Percentiles rank a stretch among this genome's conserved stretches.
Conservation (phyloP, 306 rosid genomes). For the Cucumis hystrix region DNA sequence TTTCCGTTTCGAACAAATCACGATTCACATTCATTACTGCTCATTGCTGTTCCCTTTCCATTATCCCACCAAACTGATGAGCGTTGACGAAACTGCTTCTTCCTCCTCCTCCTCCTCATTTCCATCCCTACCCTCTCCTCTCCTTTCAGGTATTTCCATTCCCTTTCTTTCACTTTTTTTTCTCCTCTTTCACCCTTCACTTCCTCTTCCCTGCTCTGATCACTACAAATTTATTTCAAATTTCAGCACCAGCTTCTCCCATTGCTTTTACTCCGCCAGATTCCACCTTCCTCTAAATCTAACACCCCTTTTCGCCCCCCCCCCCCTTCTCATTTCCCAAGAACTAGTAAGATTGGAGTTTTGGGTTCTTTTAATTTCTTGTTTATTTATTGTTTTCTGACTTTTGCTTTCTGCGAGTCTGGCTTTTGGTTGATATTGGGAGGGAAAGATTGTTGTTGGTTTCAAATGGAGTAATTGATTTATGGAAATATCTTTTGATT, state of each 20-base stretch:
- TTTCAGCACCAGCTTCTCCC: background rate
- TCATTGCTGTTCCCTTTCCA: constrained; percentile 1
- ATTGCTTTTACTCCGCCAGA: background rate
- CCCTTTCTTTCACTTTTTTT: background rate
- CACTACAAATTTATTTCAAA: background rate
- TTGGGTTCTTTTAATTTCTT: background rate
- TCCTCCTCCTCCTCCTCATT: background rate
- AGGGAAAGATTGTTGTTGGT: background rate
- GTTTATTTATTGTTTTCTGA: background rate
- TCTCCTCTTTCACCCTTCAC: background rate
- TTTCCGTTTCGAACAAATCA: background rate
- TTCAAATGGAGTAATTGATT: background rate
- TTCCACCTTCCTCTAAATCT: background rate
- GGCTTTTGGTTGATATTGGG: background rate
- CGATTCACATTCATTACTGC: background rate
- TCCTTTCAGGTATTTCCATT: background rate
- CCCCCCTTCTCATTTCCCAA: background rate
- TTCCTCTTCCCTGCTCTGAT: background rate
- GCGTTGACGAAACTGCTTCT: constrained; percentile 1
- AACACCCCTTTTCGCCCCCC: background rate
- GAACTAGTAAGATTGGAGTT: background rate
- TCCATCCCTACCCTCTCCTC: background rate
- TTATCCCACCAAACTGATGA: background rate
- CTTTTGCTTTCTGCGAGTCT: background rate
- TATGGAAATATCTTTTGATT: background rate